Evolutionary conservation across 129 eudicot species (phyloP).

Genomic region (Ambrosia artemisiifolia): DNA sequence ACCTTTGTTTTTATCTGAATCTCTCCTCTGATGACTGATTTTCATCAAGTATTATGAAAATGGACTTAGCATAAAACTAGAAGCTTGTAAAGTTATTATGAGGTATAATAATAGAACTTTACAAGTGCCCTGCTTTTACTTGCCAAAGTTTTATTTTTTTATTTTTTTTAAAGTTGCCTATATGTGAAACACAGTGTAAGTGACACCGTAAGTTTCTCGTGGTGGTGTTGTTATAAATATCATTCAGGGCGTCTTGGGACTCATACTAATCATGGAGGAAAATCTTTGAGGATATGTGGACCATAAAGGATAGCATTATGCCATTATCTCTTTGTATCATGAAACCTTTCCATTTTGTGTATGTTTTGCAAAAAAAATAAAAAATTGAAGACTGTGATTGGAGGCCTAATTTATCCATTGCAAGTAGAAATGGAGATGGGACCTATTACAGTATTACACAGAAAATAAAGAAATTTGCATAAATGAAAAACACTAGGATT

Average conservation of each 20-base stretch:
- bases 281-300: not conserved
- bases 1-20: not conserved
- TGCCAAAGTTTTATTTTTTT: not conserved
- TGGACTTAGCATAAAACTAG: not conserved
- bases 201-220: not conserved
- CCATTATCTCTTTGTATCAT: not conserved
- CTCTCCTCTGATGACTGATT: not conserved
- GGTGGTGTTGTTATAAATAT: not conserved
- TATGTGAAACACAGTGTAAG: not conserved
- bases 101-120: not conserved
- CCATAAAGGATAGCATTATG: not conserved
- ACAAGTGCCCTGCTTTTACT: not conserved
- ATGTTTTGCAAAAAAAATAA: not conserved
- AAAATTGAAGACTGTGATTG: not conserved
- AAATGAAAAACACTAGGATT: not conserved
- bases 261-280: not conserved
- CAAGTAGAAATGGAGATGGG: constrained; percentile 1
- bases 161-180: no score
- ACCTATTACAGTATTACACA: not conserved
- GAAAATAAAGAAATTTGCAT: not conserved
- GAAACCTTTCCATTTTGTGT: not conserved
- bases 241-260: not conserved
- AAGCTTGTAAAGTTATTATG: not conserved
- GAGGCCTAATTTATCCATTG: not conserved
- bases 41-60: not conserved